These are phyloP conservation scores for Chlorella sp. DNA, from an alignment of 139 green algal genomes.

Conservation along the genomic window DNA sequence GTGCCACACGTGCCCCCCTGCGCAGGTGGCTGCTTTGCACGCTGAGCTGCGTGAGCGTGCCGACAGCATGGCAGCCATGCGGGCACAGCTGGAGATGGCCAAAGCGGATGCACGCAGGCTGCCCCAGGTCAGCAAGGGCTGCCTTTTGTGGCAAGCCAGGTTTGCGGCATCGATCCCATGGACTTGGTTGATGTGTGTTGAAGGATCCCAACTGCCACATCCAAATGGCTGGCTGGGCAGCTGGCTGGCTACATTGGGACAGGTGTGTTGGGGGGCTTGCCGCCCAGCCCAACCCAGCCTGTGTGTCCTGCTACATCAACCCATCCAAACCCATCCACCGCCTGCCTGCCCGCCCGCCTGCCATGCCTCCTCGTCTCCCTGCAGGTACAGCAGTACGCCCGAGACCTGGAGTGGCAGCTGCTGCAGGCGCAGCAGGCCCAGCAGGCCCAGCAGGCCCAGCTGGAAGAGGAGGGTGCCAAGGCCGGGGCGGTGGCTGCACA, in stretches of 20 bases:
- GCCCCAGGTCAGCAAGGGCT: no score
- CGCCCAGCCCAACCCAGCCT: background rate
- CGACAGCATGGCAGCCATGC: background rate
- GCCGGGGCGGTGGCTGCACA: background rate
- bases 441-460: background rate
- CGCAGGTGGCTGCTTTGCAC: background rate
- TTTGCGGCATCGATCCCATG: no score
- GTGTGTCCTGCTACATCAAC: background rate
- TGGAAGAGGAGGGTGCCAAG: background rate
- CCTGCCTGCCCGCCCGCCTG: no score
- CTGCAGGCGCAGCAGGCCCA: background rate
- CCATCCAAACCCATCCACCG: no score
- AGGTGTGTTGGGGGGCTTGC: no score
- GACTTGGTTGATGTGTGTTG: no score
- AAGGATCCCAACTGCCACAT: no score
- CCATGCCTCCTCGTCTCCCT: background rate
- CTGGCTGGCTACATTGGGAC: no score
- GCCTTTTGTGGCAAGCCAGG: no score
- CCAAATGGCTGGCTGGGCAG: no score
- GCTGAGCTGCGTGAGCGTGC: background rate
- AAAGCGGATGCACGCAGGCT: background rate
- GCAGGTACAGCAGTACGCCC: background rate
- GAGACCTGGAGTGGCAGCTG: constrained; percentile 10
- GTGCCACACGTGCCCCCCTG: background rate
- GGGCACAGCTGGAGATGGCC: constrained; percentile 7